Evolutionary conservation across 352 stramenopile species (phyloP).

Genomic region (Globisporangium spiculum): DNA sequence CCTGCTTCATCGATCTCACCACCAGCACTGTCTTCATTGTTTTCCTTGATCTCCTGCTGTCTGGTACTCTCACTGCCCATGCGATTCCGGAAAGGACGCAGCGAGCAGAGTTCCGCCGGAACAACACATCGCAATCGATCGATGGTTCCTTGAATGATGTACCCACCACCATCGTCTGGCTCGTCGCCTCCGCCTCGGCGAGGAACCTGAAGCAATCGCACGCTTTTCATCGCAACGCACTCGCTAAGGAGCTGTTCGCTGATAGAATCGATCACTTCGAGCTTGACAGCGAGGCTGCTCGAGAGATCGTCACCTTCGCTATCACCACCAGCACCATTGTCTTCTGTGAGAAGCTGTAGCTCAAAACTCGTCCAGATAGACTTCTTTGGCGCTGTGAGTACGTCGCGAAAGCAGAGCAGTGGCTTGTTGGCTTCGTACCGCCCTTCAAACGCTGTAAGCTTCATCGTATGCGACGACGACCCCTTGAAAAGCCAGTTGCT

Average conservation of each 20-base stretch:
- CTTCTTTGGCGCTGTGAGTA: conserved; percentile 41
- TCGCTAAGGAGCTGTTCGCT: conserved; percentile 28
- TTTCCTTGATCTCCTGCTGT: conserved; percentile 5
- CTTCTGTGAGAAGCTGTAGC: conserved; percentile 31
- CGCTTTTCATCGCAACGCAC: conserved; percentile 25
- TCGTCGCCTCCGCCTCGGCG: conserved; percentile 10
- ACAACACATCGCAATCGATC: conserved; percentile 51
- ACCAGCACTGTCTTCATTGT: conserved; percentile 8
- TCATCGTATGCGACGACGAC: conserved; percentile 33
- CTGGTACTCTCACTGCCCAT: conserved; percentile 1
- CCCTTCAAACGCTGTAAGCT: conserved; percentile 44
- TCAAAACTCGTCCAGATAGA: conserved; percentile 47
- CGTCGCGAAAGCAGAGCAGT: conserved; percentile 62
- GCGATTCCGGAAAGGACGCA: conserved; percentile 50
- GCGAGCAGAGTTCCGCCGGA: conserved; percentile 38
- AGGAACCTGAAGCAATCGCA: conserved; percentile 60
- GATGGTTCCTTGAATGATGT: conserved; percentile 68
- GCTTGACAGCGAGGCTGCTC: conserved; percentile 38
- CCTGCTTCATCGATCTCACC: background rate
- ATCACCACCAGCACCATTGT: background rate
- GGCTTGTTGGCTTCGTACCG: conserved; percentile 66
- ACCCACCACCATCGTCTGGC: conserved; percentile 22
- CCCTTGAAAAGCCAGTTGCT: conserved; percentile 46
- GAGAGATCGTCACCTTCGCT: conserved; percentile 10
- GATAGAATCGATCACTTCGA: conserved; percentile 53